phyloP scores from a whole-genome alignment of 78 protist species.

The Paratrimastix pyriformis region DNA sequence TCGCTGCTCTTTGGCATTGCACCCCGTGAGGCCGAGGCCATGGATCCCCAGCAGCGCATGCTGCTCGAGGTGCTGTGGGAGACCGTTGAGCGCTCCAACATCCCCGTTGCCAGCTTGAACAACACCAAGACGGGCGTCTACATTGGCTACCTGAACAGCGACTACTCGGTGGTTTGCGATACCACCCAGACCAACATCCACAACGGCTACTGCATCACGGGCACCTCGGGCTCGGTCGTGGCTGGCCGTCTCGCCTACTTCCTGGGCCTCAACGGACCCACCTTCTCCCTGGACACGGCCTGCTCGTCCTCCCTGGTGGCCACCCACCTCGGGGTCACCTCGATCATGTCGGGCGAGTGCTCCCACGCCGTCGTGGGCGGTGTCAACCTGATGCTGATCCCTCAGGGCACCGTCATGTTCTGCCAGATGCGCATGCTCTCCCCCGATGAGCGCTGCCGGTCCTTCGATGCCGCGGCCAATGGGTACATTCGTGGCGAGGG shows the following conservation, averaged over 20 bases:
- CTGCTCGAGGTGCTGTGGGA: slow-evolving; percentile 35
- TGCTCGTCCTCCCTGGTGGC: neutral
- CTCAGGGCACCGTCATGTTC: neutral
- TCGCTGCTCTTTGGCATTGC: no score
- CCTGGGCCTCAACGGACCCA: neutral
- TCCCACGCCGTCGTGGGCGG: neutral
- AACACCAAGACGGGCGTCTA: no score
- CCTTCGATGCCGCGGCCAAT: neutral
- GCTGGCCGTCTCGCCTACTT: neutral
- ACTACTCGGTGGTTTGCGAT: slow-evolving; percentile 1
- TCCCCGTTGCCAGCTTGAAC: no score
- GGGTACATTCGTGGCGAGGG: neutral
- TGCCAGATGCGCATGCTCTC: neutral
- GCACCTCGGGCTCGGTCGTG: no score
- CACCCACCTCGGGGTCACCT: neutral
- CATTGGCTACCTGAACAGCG: slow-evolving; percentile 29
- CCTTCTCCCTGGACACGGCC: neutral
- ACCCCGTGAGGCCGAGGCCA: slow-evolving; percentile 29
- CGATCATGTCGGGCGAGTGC: neutral
- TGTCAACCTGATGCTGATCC: neutral
- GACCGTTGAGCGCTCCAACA: no score
- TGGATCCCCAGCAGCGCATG: slow-evolving; percentile 73
- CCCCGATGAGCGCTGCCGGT: neutral
- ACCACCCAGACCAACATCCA: neutral
- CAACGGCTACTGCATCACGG: no score